A percentile compares a stretch with the other conserved stretches of the same genome.
phyloP scores from a whole-genome alignment of 2,329 filamentous ascomycete species.

The Penicillium sp. region DNA sequence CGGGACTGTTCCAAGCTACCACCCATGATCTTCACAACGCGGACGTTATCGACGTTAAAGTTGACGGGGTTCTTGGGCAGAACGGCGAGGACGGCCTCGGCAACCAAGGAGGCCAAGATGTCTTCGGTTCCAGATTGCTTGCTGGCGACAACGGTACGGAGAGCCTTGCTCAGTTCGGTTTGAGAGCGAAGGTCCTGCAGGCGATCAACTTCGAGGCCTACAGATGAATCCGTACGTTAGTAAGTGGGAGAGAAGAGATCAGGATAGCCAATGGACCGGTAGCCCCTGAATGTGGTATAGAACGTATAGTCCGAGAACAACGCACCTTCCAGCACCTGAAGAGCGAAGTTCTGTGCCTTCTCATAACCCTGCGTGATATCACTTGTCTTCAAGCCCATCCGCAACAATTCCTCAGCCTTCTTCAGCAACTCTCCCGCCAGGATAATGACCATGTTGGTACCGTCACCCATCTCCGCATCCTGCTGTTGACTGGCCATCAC shows the following conservation, averaged over 20 bases:
- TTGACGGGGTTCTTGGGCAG: slow-evolving; percentile 89
- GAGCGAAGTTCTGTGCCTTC: slow-evolving; percentile 78
- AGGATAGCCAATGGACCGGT: too few relatives aligned
- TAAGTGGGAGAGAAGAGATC: too few relatives aligned
- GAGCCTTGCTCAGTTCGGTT: slow-evolving; percentile 82
- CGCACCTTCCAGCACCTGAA: slow-evolving; percentile 68
- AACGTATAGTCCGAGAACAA: too few relatives aligned
- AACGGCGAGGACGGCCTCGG: slow-evolving; percentile 73
- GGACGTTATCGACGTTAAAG: slow-evolving; percentile 98
- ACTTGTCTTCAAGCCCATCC: slow-evolving; percentile 96
- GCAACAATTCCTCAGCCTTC: slow-evolving; percentile 91
- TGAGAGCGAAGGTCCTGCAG: slow-evolving; percentile 73
- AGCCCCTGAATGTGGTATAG: too few relatives aligned
- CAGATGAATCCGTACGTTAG: too few relatives aligned
- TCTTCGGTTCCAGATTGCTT: slow-evolving; percentile 95
- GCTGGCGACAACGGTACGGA: slow-evolving; percentile 87
- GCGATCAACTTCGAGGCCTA: slow-evolving; percentile 79
- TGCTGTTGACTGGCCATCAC: slow-evolving; percentile 99
- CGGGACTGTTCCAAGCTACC: slow-evolving; percentile 86
- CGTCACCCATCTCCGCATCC: slow-evolving; percentile 97
- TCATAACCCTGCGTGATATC: slow-evolving; percentile 96
- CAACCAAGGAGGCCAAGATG: slow-evolving; percentile 73
- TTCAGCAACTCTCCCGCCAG: slow-evolving; percentile 88
- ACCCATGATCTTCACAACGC: slow-evolving; percentile 99
- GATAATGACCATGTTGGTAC: slow-evolving; percentile 93